These are phyloP conservation scores for Gastrolobium villosum DNA, from an alignment of 306 rosid genomes.

Conservation along the genomic window DNA sequence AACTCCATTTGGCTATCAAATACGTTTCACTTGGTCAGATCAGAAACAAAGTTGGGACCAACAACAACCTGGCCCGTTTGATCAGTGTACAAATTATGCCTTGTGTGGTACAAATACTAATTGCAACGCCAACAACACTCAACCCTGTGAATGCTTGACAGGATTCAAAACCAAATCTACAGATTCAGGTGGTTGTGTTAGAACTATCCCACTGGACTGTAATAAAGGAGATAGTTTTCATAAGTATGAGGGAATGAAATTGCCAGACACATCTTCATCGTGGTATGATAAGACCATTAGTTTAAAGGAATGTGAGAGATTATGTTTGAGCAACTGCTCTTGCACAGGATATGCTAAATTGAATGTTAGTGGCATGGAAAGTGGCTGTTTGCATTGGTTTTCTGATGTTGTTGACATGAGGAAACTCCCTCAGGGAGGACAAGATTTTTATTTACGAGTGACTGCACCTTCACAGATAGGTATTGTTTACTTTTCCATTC, in stretches of 20 bases:
- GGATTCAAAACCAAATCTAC: conserved; percentile 26
- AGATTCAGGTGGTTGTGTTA: conserved; percentile 20
- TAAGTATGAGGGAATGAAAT: conserved; percentile 28
- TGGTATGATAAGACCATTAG: conserved; percentile 36
- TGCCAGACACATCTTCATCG: conserved; percentile 55
- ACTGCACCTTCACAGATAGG: conserved; percentile 21
- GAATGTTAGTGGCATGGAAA: conserved; percentile 35
- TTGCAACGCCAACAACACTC: background rate
- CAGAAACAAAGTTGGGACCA: background rate
- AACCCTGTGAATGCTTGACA: conserved; percentile 38
- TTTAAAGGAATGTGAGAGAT: conserved; percentile 41
- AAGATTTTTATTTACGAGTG: conserved; percentile 26
- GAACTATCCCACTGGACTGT: background rate
- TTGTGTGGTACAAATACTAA: conserved; percentile 33
- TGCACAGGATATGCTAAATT: conserved; percentile 49
- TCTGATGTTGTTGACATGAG: conserved; percentile 43
- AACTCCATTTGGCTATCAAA: conserved; percentile 11
- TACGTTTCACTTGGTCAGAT: conserved; percentile 38
- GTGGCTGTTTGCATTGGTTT: conserved; percentile 59
- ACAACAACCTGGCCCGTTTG: background rate
- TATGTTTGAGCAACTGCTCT: conserved; percentile 47
- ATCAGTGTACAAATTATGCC: conserved; percentile 40
- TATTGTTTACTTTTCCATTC: background rate
- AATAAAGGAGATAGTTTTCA: conserved; percentile 16
- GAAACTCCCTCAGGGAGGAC: conserved; percentile 3